Evolutionary conservation across 371 early-diverging fungal genomes (phyloP), one percentile per base, ranked within the genome.

Genomic region (Lichtheimia ramosa): DNA sequence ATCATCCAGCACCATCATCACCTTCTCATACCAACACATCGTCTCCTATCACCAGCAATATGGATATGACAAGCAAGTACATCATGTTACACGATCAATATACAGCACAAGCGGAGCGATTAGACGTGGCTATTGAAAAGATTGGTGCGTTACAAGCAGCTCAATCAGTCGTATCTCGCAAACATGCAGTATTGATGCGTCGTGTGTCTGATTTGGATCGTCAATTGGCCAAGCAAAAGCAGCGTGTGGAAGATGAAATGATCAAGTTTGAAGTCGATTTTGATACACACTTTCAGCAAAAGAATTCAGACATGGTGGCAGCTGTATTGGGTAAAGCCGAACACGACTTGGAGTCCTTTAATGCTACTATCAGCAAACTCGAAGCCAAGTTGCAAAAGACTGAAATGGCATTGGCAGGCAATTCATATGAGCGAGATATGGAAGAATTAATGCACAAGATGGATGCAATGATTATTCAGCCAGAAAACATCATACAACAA

Each of bases 311-410:
- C 7, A 10, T 15, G n/a, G 42, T 62, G 4, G 39, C 20, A 14
- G 40, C 21, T 8, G 28, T 55, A 13, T 43, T 61, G 40, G 43
- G 23, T n/a, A 58, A 54, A 34, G 63, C 61, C 0, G 61, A 64
- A 28, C 48, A 56, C 10, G 71, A 74, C 14, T 43, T 68, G 4
- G 56, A 71, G 41, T 51, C 41, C 14, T 65, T 69, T n/a, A 52
- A 63, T 16, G 58, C 58, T 18, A 56, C 51, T 27, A 67, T 67
- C 8, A 50, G 56, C 21, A 64, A 64, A 39, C 60, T 71, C 20
- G 68, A 70, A 48, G 27, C 64, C 34, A 62, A 65, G 34, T 54
- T 73, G 18, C 63, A 60, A 23, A 65, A 69, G 24, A 63, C 66
- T 10, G 75, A 75, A 23, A 50, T 58, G 28, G 62, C 63, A 16